Evolutionary conservation across 345 rosid genomes (phyloP).

Genomic region (Citrus sp.): DNA sequence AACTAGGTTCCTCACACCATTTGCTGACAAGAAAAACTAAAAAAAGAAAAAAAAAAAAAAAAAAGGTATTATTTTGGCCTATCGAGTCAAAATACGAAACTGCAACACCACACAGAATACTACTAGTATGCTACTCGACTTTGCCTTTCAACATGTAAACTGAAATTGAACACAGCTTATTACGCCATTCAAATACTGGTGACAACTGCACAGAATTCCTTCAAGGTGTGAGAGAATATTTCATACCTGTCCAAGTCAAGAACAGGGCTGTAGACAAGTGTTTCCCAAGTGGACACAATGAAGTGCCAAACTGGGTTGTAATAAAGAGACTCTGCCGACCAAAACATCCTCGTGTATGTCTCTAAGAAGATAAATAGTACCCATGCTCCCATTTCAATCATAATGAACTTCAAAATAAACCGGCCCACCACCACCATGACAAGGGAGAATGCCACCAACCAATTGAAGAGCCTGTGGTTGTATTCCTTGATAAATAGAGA

Average conservation of each 20-base stretch:
- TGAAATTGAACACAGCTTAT: background rate
- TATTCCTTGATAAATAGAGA: slow-evolving; percentile 88
- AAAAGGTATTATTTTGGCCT: fast-evolving
- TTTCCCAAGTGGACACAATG: slow-evolving; percentile 88
- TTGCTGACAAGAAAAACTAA: too few species aligned
- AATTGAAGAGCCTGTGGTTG: slow-evolving; percentile 92
- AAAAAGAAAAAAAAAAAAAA: too few species aligned
- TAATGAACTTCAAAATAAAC: slow-evolving; percentile 78
- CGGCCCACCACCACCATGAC: slow-evolving; percentile 95
- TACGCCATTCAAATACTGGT: background rate
- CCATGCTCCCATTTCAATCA: slow-evolving; percentile 96
- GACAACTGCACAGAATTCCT: background rate
- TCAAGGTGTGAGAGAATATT: background rate
- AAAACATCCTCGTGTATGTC: slow-evolving; percentile 93
- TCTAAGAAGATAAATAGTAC: slow-evolving; percentile 92
- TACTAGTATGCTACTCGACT: background rate
- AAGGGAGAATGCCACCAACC: slow-evolving; percentile 94
- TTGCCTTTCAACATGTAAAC: background rate
- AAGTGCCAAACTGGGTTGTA: slow-evolving; percentile 96
- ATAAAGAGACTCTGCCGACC: slow-evolving; percentile 95
- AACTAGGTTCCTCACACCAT: too few species aligned
- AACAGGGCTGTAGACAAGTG: slow-evolving; percentile 85
- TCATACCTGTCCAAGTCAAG: slow-evolving; percentile 92
- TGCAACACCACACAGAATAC: background rate
- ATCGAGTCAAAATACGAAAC: background rate